These are phyloP conservation scores for Echria macrotheca DNA, from an alignment of 495 filamentous ascomycete species.

Conservation along the genomic window DNA sequence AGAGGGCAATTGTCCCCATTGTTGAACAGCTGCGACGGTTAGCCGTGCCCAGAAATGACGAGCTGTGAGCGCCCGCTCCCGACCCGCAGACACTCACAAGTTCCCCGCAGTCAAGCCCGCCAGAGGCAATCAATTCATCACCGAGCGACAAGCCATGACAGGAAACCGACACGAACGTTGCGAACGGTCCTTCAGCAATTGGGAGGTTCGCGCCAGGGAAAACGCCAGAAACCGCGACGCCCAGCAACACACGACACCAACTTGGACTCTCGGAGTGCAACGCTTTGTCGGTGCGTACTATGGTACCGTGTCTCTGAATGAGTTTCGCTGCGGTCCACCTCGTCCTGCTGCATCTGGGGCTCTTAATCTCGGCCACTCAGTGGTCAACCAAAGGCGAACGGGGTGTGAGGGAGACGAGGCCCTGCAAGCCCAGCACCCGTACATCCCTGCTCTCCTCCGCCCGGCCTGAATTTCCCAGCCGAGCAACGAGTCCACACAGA, in stretches of 20 bases:
- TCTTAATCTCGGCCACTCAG: conserved; percentile 24
- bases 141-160: neutral
- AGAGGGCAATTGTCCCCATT: neutral
- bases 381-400: conserved; percentile 22
- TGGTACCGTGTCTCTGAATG: conserved; percentile 33
- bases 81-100: conserved; percentile 8
- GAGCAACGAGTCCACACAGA: conserved; percentile 30
- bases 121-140: too few species aligned
- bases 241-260: conserved; percentile 9
- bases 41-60: neutral
- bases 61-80: conserved; percentile 10
- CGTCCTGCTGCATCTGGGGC: conserved; percentile 22
- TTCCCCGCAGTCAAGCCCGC: too few species aligned
- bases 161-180: neutral
- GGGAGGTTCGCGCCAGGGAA: conserved; percentile 12
- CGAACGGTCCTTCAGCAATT: conserved; percentile 8
- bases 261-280: conserved; percentile 19
- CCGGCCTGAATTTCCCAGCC: conserved; percentile 34
- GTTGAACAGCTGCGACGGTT: neutral
- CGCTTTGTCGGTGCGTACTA: conserved; percentile 24
- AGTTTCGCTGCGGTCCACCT: conserved; percentile 22
- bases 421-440: conserved; percentile 27
- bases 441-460: conserved; percentile 30
- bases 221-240: conserved; percentile 10
- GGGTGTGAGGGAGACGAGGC: conserved; percentile 14